Percentiles rank a stretch among this genome's conserved stretches.
These are phyloP conservation scores for Panicum miliaceum DNA, from an alignment of 176 grass and related monocot species.

Conservation along the genomic window DNA sequence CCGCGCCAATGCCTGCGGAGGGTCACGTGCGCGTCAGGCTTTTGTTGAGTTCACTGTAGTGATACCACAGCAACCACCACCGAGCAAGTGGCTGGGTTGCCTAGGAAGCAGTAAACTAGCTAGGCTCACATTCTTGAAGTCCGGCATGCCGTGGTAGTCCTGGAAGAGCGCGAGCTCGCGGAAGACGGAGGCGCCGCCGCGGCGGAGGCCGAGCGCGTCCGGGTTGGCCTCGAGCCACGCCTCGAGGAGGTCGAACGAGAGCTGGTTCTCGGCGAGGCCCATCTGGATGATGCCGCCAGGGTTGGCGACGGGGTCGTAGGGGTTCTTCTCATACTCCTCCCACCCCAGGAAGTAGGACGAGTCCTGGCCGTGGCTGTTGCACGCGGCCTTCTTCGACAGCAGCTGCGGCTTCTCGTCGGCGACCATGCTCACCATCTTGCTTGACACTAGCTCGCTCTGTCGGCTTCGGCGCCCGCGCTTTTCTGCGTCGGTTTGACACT, in stretches of 20 bases:
- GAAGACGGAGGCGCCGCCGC: slow-evolving; percentile 63
- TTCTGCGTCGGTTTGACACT: neutral
- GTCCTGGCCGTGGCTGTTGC: slow-evolving; percentile 88
- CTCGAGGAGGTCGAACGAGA: slow-evolving; percentile 91
- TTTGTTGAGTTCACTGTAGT: too few relatives aligned
- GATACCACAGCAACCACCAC: neutral
- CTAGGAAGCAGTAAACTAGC: neutral
- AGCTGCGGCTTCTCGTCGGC: slow-evolving; percentile 48
- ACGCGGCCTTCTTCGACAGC: slow-evolving; percentile 78
- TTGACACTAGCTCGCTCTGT: neutral
- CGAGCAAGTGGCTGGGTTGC: neutral
- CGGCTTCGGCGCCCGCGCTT: neutral
- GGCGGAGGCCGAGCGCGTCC: slow-evolving; percentile 63
- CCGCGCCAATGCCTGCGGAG: slow-evolving; percentile 69
- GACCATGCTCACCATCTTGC: slow-evolving; percentile 48
- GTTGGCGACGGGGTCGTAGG: slow-evolving; percentile 65
- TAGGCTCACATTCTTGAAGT: slow-evolving; percentile 77
- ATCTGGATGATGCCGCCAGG: slow-evolving; percentile 92
- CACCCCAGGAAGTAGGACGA: slow-evolving; percentile 92
- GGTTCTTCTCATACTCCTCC: slow-evolving; percentile 91
- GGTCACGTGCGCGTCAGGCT: neutral
- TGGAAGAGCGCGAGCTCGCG: slow-evolving; percentile 97
- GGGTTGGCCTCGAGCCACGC: slow-evolving; percentile 79
- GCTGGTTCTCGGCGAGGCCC: slow-evolving; percentile 99
- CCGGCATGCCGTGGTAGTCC: slow-evolving; percentile 91